Evolutionary conservation across 75 land plant species (phyloP).

Genomic region (Picea glauca): DNA sequence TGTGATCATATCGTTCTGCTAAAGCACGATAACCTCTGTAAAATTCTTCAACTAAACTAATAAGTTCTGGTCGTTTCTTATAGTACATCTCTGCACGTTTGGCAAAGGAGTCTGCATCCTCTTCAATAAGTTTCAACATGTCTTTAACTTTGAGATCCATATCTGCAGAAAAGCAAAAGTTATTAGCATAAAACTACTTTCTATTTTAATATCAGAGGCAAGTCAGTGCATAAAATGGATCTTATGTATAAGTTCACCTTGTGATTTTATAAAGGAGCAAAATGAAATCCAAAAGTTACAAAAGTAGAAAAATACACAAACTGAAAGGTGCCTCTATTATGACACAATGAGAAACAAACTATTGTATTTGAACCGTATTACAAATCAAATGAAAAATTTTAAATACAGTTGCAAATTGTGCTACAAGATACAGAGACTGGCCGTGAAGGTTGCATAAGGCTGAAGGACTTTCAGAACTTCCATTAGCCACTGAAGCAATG

Average conservation of each 20-base stretch:
- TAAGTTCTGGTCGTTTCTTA: slow-evolving; percentile 38
- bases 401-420: not conserved
- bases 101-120: slow-evolving; percentile 48
- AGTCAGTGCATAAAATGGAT: not conserved
- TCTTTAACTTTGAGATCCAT: slow-evolving; percentile 40
- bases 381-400: not conserved
- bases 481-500: not conserved
- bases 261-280: not conserved
- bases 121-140: slow-evolving; percentile 37
- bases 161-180: slow-evolving; percentile 15
- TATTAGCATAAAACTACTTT: not conserved
- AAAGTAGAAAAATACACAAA: not conserved
- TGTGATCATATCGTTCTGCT: slow-evolving; percentile 42
- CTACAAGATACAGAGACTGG: not conserved
- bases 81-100: slow-evolving; percentile 50
- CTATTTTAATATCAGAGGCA: not conserved
- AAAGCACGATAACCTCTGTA: slow-evolving; percentile 35
- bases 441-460: not conserved
- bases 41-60: slow-evolving; percentile 36
- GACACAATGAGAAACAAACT: not conserved
- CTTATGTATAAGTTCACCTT: no score
- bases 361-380: not conserved
- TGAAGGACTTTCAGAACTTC: not conserved
- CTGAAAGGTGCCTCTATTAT: not conserved
- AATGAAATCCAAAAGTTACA: not conserved